Evolutionary conservation across 192 early-diverging fungal species (phyloP).

Genomic region (Spizellomyces punctatus): DNA sequence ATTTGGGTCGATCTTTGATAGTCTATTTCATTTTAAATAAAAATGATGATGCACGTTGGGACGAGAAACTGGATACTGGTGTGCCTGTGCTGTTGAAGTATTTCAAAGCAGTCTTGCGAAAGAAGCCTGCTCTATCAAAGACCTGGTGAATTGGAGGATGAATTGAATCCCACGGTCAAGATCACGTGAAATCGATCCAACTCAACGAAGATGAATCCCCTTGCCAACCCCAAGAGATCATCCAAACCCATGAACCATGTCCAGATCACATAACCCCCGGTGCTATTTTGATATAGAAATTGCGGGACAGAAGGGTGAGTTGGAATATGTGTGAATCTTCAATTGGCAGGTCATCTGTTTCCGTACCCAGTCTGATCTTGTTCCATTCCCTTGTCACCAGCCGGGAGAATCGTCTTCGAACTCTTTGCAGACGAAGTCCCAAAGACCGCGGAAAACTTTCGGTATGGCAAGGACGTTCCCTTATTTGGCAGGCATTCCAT

Average conservation of each 20-base stretch:
- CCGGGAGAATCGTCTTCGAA: constrained; percentile 63
- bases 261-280: constrained; percentile 38
- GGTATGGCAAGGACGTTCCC: constrained; percentile 37
- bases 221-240: too few relatives aligned
- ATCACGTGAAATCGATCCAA: too few relatives aligned
- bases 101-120: too few relatives aligned
- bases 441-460: constrained; percentile 81
- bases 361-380: not conserved
- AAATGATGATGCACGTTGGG: too few relatives aligned
- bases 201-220: too few relatives aligned
- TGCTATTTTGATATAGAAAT: constrained; percentile 90
- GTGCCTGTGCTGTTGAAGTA: too few relatives aligned
- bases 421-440: constrained; percentile 71
- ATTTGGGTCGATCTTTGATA: not conserved
- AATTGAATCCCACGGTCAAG: too few relatives aligned
- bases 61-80: too few relatives aligned
- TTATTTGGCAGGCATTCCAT: constrained; percentile 1
- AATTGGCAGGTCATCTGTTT: not conserved
- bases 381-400: constrained; percentile 32
- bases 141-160: too few relatives aligned
- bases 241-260: too few relatives aligned
- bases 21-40: too few relatives aligned
- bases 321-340: not conserved
- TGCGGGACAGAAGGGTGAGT: constrained; percentile 50
- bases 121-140: too few relatives aligned